Base-by-base conservation (phyloP, 2,329 filamentous ascomycete species). In the Colletotrichum sansevieriae region DNA sequence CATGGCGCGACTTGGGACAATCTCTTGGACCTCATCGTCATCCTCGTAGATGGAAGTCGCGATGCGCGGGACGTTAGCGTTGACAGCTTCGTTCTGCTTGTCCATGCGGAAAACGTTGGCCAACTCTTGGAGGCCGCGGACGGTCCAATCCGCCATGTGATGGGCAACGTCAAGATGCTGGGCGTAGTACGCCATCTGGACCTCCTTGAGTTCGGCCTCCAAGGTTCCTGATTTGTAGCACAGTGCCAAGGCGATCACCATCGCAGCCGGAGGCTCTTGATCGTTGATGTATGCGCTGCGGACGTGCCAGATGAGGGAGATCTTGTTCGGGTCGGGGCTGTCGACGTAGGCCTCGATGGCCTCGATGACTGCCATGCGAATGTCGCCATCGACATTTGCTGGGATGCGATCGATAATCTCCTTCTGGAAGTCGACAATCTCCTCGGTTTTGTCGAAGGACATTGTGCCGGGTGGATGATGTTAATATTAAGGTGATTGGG, bases 161-260 rank as follows among this genome's bases (percentile, higher is more conserved):
- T 55, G 41, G 6, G 55, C 33, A 18, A 66, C 11, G 15, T 29
- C 35, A 9, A 18, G 25, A 9, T 56, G 37, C 1, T 43, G 47
- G 22, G 29, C n/a, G 12, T 69, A 69, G 55, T 61, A 69, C 13
- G 7, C 2, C n/a, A 41, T 22, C 56, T 66, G 66, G 25, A 29
- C 35, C 4, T 44, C 3, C 25, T 46, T 43, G 25, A 39, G 13
- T 8, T 46, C 20, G 41, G 41, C 56, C 44, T 69, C 66, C 11
- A 69, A 29, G 10, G 47, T 35, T 25, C 63, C 63, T 5, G 63
- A 49, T 18, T 49, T 47, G 35, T 33, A 66, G 51, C 41, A 60
- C 7, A 69, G 66, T 20, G 46, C 43, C 12, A 69, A 47, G 12
- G 63, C 63, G 25, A 67, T 13, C 41, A 66, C 66, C 47, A 61